Base-by-base conservation (phyloP, 75 land plant genomes). In the Ceratopteris richardii region DNA sequence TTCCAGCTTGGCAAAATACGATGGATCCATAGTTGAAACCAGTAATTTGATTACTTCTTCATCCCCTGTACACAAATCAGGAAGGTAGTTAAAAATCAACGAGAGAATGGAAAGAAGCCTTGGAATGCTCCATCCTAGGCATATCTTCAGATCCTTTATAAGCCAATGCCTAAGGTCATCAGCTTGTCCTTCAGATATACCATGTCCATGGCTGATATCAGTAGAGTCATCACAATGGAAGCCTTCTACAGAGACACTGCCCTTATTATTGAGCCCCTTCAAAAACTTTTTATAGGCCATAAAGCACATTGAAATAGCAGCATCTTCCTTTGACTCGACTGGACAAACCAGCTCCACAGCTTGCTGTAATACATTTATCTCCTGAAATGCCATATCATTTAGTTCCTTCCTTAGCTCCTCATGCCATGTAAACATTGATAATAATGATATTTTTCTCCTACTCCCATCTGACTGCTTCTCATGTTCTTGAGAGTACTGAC, bases 231-330 rank as follows among this genome's bases (percentile, higher is more conserved):
- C 39, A 29, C 13, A 17, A 19, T 24, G 20, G 51, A 27, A 12
- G 29, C 31, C n/a, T 5, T 46, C 14, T 14, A 17, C 48, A 46
- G 60, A 29, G 30, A n/a, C 37, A 3, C 9, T 9, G 9, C n/a
- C 56, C 12, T 16, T 54, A 25, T 24, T 19, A 2, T 28, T 54
- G 16, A 54, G 16, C 23, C 31, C 37, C 37, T 51, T 72, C 41
- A 65, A 42, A 46, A 65, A 72, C 31, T 58, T 63, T 53, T 72
- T 69, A 31, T 72, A 72, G 18, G 69, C 68, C 30, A 46, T 64
- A 52, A 70, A 70, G 29, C 61, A 58, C 37, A 48, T 26, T n/a
- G 54, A 33, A 36, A 70, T 60, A 57, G 60, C 41, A 29, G 58
- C 24, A 19, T 12, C 66, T 16, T 31, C 6, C 22, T 20, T 6